These are phyloP conservation scores for Beta vulgaris DNA, from an alignment of 148 eudicot genomes.

Conservation along the genomic window DNA sequence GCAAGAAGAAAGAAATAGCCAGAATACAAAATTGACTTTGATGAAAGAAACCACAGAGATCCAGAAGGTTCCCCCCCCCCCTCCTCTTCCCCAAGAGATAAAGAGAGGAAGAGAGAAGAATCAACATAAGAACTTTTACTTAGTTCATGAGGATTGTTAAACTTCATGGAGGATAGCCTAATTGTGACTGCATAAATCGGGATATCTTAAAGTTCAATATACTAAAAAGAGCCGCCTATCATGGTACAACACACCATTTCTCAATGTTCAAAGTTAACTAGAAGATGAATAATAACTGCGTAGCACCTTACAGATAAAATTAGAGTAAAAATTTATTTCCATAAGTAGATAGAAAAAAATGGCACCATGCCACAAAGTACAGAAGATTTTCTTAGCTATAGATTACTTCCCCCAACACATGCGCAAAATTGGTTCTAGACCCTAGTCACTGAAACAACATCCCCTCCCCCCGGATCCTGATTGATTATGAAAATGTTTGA, in stretches of 20 bases:
- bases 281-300: background rate
- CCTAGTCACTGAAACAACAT: no score
- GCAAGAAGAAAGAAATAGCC: no score
- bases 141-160: background rate
- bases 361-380: no score
- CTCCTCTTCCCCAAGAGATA: background rate
- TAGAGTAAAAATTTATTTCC: no score
- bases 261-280: background rate
- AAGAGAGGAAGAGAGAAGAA: background rate
- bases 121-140: background rate
- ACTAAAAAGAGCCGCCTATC: background rate
- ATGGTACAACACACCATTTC: background rate
- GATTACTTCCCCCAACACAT: no score
- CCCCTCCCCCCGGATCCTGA: no score
- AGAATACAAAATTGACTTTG: no score
- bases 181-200: background rate
- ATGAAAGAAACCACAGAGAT: no score
- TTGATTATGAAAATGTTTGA: no score
- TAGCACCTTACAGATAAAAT: background rate
- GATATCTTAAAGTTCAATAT: background rate
- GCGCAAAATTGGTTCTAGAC: no score
- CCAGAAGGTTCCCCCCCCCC: background rate
- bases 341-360: no score
- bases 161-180: background rate
- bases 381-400: no score